Evolutionary conservation across 2,329 filamentous ascomycete species (phyloP), one percentile per base, ranked within the genome.

Genomic region (Raffaelea ambrosiae): DNA sequence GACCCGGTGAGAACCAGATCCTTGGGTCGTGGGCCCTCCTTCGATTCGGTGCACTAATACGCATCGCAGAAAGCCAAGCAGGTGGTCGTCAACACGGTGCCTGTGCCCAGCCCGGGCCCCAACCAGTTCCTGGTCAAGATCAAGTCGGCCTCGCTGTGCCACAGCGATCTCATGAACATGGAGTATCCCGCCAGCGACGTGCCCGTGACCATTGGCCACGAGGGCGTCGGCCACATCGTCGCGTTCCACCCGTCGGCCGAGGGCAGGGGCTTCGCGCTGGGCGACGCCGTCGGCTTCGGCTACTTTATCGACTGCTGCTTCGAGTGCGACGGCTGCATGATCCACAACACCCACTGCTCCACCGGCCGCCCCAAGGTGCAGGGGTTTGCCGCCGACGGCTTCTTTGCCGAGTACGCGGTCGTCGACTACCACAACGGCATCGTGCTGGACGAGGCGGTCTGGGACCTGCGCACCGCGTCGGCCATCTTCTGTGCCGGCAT

Each of bases 401-500:
- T 63, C 53, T 74, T 74, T 49, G 62, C 65, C 19, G 69, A 74
- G 56, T 74, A 74, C 54, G 65, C 65, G 2, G 57, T 69, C 1
- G 66, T 70, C 7, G 69, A 73, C 52, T 68, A 65, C 55, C 66
- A 66, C 53, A 71, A 69, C 55, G 66, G 66, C 0, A 60, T 69
- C 5, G 59, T 64, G 40, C 58, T 73, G 3, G 66, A 69, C 19
- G 56, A 65, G 33, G 52, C 44, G 10, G 51, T 63, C 10, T 54
- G 53, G 46, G 61, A 66, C 40, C 57, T 67, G 41, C 59, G 59
- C 40, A 59, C 53, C 16, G 59, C 63, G 3, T 63, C 69, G 38
- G 66, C 70, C 22, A 52, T 75, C 4, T 72, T 74, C 54, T 74
- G 72, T 50, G 71, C 72, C 0, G 72, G 72, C 2, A 65, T 74